Base-by-base conservation (phyloP, 2,329 filamentous ascomycete genomes). In the Knoxdaviesia proteae region DNA sequence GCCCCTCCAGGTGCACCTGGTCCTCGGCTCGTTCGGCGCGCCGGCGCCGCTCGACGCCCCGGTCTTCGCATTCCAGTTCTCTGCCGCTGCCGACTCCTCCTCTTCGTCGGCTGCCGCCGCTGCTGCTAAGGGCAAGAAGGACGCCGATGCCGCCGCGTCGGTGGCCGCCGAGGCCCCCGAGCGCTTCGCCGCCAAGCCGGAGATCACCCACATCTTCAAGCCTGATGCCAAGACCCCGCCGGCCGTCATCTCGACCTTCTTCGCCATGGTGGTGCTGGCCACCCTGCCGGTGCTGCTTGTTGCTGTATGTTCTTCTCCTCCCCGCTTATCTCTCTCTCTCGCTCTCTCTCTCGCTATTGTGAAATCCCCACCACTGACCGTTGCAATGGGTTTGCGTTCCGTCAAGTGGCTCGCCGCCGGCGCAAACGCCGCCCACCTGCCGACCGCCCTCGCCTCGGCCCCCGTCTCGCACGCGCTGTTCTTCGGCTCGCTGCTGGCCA, bases 201-300 rank as follows among this genome's bases (percentile, higher is more conserved):
- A 92, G 61, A 94, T 98, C 56, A 73, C 84, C 64, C 90, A 98
- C 65, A 82, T 80, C 52, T 98, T 96, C 75, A 77, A 75, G 49
- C 60, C 68, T 9, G 84, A 88, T 53, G 75, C 86, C 38, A 74
- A 72, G 60, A 94, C 75, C 59, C 86, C 87, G 29, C 82, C 84
- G 39, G 75, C 77, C 58, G 57, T 90, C 47, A 71, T 96, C 49
- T 88, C 83, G 2, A 54, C 90, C 41, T 65, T 81, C 45, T 96
- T 96, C 7, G 67, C 77, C 5, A 64, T 77, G 6, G 76, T 78
- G 34, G 77, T 94, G 1, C 50, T 82, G 34, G 80, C 73, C 38
- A 73, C 83, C 2, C 59, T 96, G 20, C 86, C 87, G 1, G 64
- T 73, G 10, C 64, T 98, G 33, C 68, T 88, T 45, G 68, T 74